Evolutionary conservation across 2,329 filamentous ascomycete genomes (phyloP).

Genomic region (Macroventuria anomochaeta): DNA sequence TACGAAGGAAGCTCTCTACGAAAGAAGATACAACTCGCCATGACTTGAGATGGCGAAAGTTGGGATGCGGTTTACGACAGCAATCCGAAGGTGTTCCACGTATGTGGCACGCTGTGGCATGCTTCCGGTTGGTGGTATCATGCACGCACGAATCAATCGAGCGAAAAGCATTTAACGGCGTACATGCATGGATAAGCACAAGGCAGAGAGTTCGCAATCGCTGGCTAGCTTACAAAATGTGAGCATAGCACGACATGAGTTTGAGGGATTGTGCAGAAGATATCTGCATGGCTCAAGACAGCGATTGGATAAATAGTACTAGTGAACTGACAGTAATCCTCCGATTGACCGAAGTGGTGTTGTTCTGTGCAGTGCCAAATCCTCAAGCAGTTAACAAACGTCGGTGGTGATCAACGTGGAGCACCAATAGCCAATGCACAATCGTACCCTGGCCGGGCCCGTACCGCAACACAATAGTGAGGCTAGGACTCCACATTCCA

Average conservation of each 20-base stretch:
- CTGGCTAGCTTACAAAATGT: constrained; percentile 17
- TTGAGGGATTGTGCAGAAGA: constrained; percentile 21
- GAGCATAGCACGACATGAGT: constrained; percentile 20
- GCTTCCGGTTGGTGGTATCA: constrained; percentile 25
- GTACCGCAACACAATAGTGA: constrained; percentile 39
- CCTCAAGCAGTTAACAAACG: constrained; percentile 31
- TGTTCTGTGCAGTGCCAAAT: constrained; percentile 24
- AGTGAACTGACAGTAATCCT: constrained; percentile 23
- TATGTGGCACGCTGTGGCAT: constrained; percentile 11
- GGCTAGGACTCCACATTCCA: constrained; percentile 38
- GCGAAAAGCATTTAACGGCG: constrained; percentile 6
- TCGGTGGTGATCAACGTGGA: constrained; percentile 42
- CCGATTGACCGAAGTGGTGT: constrained; percentile 18
- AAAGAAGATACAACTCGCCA: not conserved
- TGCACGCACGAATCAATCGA: constrained; percentile 4
- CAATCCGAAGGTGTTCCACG: not conserved
- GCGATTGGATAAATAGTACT: constrained; percentile 24
- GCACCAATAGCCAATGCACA: constrained; percentile 33
- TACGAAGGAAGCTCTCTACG: constrained; percentile 20
- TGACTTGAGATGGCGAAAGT: not conserved
- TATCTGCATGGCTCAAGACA: constrained; percentile 4
- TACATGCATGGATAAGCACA: constrained; percentile 5
- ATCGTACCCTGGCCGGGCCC: constrained; percentile 29
- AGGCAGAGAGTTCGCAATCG: constrained; percentile 8
- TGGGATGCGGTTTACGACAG: not conserved